Base-by-base conservation (phyloP, 2,329 filamentous ascomycete genomes). In the Paracoccidioides brasiliensis region DNA sequence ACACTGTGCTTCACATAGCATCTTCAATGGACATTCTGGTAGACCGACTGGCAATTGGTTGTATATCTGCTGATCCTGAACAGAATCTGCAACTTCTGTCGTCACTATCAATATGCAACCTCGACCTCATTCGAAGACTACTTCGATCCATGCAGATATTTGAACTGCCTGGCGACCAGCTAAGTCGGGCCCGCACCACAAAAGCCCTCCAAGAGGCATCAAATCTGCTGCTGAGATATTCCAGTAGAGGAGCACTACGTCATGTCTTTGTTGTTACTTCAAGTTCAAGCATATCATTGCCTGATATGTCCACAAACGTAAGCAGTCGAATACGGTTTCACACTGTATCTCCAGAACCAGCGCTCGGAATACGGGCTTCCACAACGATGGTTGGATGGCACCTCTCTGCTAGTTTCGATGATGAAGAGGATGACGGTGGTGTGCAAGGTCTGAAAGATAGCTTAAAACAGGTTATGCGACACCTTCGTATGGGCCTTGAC, bases 241-340 rank as follows among this genome's bases (percentile, higher is more conserved):
- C 59, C n/a, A 57, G 61, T 14, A 60, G 63, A 37, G 52, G 59
- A 15, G 64, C 66, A 1, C 64, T 65, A 43, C 64, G 68, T 22
- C 69, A 71, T 59, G 53, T 70, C 37, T 67, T 71, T 52, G 58
- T 70, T 9, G 46, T 71, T 32, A 69, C 69, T 32, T 56, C 63
- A 3, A 59, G 58, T 8, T 55, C 61, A 5, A 59, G 56, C 40
- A 57, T 57, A 6, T 57, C 59, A 12, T 53, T 67, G 8, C 55
- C 56, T 6, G 57, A 64, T n/a, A 41, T 52, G 38, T 9, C 50
- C 2, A 59, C 63, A 40, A 55, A 53, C 33, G 59, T 62, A 12
- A 58, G 66, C 40, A 59, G 60, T 4, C 60, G 59, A 8, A 59
- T 71, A 32, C 64, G 67, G 14, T 61, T 70, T 37, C 68, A 71